These are phyloP conservation scores for Citrus sp. DNA, from an alignment of 345 rosid species.

Conservation along the genomic window DNA sequence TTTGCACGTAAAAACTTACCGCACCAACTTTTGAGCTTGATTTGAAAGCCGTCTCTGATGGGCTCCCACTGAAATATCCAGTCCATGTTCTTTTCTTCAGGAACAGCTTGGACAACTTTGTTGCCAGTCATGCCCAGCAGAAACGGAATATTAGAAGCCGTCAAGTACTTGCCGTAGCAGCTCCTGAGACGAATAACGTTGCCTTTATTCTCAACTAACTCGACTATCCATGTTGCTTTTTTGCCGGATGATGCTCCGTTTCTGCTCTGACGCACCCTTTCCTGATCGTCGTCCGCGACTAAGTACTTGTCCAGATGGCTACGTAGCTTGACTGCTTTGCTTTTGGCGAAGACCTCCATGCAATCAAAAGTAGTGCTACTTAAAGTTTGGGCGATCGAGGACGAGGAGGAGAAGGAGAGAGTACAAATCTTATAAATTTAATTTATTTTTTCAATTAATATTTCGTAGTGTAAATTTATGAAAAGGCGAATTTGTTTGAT, in stretches of 20 bases:
- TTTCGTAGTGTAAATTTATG: too few relatives aligned
- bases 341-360: constrained; percentile 63
- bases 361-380: not conserved
- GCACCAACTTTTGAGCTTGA: constrained; percentile 59
- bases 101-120: constrained; percentile 50
- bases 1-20: constrained; percentile 72
- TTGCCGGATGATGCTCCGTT: constrained; percentile 31
- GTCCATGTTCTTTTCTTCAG: constrained; percentile 34
- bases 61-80: constrained; percentile 85
- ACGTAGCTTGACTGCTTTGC: constrained; percentile 63
- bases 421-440: too few relatives aligned
- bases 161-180: constrained; percentile 60
- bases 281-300: constrained; percentile 66
- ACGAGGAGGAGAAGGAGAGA: too few relatives aligned
- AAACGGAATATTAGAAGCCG: constrained; percentile 71
- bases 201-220: constrained; percentile 45
- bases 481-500: constrained; percentile 28
- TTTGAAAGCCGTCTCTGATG: constrained; percentile 64
- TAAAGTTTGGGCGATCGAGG: too few relatives aligned
- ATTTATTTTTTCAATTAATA: too few relatives aligned
- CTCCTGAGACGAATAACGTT: constrained; percentile 49
- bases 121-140: constrained; percentile 88
- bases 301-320: constrained; percentile 86
- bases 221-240: constrained; percentile 69
- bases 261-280: constrained; percentile 73